Base-by-base conservation (phyloP, 2,329 filamentous ascomycete genomes). In the Allantophomopsis cytisporea region DNA sequence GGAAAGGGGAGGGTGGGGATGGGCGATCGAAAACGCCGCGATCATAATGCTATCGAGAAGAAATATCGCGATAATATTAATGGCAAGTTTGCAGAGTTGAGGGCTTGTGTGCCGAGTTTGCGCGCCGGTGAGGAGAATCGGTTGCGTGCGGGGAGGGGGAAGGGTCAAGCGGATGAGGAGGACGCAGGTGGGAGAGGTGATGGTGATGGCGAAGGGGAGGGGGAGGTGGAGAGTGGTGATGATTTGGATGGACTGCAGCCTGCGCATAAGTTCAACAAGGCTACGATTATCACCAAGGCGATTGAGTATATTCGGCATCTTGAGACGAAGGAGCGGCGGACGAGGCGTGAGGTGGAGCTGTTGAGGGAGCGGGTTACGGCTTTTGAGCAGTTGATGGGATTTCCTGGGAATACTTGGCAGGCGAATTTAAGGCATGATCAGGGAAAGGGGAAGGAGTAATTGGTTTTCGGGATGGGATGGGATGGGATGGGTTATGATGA, bases 21-120 rank as follows among this genome's bases (percentile, higher is more conserved):
- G 8, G 23, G 23, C 23, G 23, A 28, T 8, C 4, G 8, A 8
- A 34, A 34, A 34, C 14, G 16, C 7, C 32, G 32, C 7, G 79
- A 80, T 6, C 81, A 87, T 62, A 86, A 85, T 59, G 79, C 85
- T 56, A 84, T 86, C 46, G 81, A 87, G 60, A 86, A 86, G 63
- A 66, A 81, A 42, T 87, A 86, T 59, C 76, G 82, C 48, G 83
- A 77, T 41, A 87, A 87, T 52, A 64, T 87, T 42, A 86, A 86
- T 54, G 80, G 84, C 54, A 86, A 85, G 61, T 85, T 87, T 49
- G 68, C 78, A 12, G 79, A 80, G 41, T 63, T 87, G 38, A 69
- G 80, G 44, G 78, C 85, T 52, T 78, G 79, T 42, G 78, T 86
- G 1, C 76, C 76, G 2, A 76, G 71, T 51, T 60, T 82, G 12